phyloP scores from a whole-genome alignment of 164 flowering plant species.

The Echeveria elegans region DNA sequence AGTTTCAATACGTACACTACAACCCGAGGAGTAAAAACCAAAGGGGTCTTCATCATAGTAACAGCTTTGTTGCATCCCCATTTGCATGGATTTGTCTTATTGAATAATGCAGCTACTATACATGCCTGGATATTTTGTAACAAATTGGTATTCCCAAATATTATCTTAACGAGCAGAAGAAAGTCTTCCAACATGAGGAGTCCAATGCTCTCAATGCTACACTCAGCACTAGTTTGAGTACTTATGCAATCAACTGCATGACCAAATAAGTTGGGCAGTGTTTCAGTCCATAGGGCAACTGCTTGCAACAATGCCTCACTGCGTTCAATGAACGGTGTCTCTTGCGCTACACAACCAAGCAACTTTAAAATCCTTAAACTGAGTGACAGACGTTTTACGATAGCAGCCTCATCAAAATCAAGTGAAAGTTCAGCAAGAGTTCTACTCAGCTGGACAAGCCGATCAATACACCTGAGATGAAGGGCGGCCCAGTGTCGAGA shows the following conservation, averaged over 20 bases:
- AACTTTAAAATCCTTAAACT: slow-evolving; percentile 55
- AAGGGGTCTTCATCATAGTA: slow-evolving; percentile 42
- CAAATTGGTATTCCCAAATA: slow-evolving; percentile 40
- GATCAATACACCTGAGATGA: slow-evolving; percentile 49
- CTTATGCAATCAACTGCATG: slow-evolving; percentile 46
- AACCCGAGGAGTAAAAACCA: slow-evolving; percentile 64
- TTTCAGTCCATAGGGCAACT: slow-evolving; percentile 48
- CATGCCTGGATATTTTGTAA: slow-evolving; percentile 67
- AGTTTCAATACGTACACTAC: slow-evolving; percentile 55
- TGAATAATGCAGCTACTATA: slow-evolving; percentile 55
- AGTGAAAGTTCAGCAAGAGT: slow-evolving; percentile 32
- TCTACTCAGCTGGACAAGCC: slow-evolving; percentile 47
- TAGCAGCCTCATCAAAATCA: slow-evolving; percentile 35
- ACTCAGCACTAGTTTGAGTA: slow-evolving; percentile 36
- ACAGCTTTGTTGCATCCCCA: slow-evolving; percentile 52
- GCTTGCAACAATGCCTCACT: slow-evolving; percentile 48
- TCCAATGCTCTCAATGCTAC: slow-evolving; percentile 46
- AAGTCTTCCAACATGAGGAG: slow-evolving; percentile 65
- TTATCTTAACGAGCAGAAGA: slow-evolving; percentile 48
- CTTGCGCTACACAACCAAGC: slow-evolving; percentile 44
- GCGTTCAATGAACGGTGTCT: slow-evolving; percentile 39
- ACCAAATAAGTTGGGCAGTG: slow-evolving; percentile 50
- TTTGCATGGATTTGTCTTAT: slow-evolving; percentile 37
- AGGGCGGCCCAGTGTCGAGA: slow-evolving; percentile 68
- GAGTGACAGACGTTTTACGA: slow-evolving; percentile 38